Base-by-base conservation (phyloP, 1,284 basidiomycete species). In the Microbotryum intermedium region DNA sequence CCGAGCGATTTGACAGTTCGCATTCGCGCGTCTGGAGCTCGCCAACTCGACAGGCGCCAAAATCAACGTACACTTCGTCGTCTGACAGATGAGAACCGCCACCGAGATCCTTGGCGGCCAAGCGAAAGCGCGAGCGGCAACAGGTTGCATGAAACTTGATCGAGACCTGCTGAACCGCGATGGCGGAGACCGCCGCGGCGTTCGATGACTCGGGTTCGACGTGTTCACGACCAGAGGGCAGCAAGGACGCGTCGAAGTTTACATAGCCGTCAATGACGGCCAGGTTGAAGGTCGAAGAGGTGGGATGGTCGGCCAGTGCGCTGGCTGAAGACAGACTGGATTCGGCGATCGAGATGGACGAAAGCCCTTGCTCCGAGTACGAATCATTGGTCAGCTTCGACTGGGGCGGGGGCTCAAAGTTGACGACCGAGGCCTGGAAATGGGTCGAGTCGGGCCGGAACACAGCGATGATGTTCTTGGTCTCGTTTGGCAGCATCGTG, bases 61-160 rank as follows among this genome's bases (percentile, higher is more conserved):
- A 53, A 51, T 59, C 57, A 39, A 57, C 26, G 29, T n/a, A 57
- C 11, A 57, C 49, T 16, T 57, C 56, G n/a, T 55, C 53, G 8
- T 45, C 26, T 4, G 48, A 39, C 3, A 34, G 20, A 29, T 25
- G 25, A n/a, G 25, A 25, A 25, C 50, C n/a, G 10, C 50, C 50
- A n/a, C 50, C 39, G 29, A 45, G 18, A 16, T 50, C 47, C 34
- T 53, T 53, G 25, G 51, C 42, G 16, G 51, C 16, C 6, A 56
- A 16, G 48, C 49, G 29, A 21, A 57, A 57, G 49, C 26, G 28
- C 28, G 56, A 57, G 23, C 56, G 56, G 21, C 56, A 57, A 44
- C 49, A 51, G 34, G 56, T 57, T 28, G 56, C 56, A 43, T 51
- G 50, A 8, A 57, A 44, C 50, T 57, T 26, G 56, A 57, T 50